Evolutionary conservation across 441 rosid genomes (phyloP), one percentile per base, ranked within the genome.

Genomic region (Populus hybrid): DNA sequence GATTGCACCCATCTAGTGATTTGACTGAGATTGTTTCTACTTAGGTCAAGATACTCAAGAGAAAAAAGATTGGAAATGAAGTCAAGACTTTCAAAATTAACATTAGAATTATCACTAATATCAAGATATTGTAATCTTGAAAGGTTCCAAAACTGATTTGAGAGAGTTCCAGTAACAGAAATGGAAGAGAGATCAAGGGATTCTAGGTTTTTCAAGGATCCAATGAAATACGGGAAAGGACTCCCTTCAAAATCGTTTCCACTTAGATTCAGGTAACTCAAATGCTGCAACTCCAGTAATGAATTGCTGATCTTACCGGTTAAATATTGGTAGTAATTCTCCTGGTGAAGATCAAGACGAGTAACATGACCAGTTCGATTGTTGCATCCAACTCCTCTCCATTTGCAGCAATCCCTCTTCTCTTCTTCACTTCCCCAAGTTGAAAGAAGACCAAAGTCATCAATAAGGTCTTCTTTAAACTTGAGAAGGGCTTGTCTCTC

Each of bases 201-300:
- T 34, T 57, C 36, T 57, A 80, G 40, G 14, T 72, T 67, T 23
- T 12, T 34, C 10, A 80, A 20, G 11, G 72, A 70, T 8, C 59
- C 79, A 69, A 75, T 59, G 18, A 69, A 70, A 28, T 63, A 5
- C 6, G 82, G 79, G 16, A 80, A 1, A 23, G 30, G 30, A 28
- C 64, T 32, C 21, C 76, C 72, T 16, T 21, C 10, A 64, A 75
- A 76, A 65, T 24, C 26, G 26, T 70, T 80, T 42, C 26, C 12
- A 32, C 82, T 75, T 24, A 80, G 73, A 21, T 80, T 76, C 69
- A 75, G 26, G 28, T 75, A 71, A 9, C 3, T 50, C 14, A 80
- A 28, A 36, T 80, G 68, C 24, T 8, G 71, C 40, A 80, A 57
- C 5, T 71, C 61, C 32, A 75, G 75, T 36, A 80, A 65, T 3